These are phyloP conservation scores for Euphorbia celastroides DNA, from an alignment of 441 rosid species.

Conservation along the genomic window DNA sequence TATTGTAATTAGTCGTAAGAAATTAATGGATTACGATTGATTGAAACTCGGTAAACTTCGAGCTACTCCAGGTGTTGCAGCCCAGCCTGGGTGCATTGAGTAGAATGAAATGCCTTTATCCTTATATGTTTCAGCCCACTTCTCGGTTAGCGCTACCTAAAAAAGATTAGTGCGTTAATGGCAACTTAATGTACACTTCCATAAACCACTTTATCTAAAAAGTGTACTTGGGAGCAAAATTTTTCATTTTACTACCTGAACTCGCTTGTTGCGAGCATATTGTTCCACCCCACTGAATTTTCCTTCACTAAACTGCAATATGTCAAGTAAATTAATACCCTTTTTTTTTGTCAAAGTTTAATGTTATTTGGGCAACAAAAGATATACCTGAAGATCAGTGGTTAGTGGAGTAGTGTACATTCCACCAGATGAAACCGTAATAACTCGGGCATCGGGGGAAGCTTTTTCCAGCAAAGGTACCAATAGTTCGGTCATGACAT, in stretches of 20 bases:
- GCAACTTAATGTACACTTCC: not conserved
- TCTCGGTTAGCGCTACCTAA: slow-evolving; percentile 75
- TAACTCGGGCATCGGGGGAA: slow-evolving; percentile 76
- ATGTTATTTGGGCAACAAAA: not conserved
- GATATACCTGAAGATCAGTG: slow-evolving; percentile 67
- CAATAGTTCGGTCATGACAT: slow-evolving; percentile 60
- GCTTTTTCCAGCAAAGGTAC: slow-evolving; percentile 78
- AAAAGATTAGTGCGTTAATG: slow-evolving; percentile 5
- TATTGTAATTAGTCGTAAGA: not conserved
- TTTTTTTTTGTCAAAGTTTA: not conserved
- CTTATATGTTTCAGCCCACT: slow-evolving; percentile 65
- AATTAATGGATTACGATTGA: slow-evolving; percentile 33
- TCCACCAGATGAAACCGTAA: slow-evolving; percentile 87
- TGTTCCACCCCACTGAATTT: slow-evolving; percentile 55
- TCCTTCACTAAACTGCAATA: slow-evolving; percentile 46
- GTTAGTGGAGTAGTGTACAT: slow-evolving; percentile 79
- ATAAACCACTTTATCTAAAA: not conserved
- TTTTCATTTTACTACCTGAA: slow-evolving; percentile 50
- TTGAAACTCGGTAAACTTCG: slow-evolving; percentile 59
- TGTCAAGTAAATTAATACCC: too few species aligned
- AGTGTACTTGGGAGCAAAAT: not conserved
- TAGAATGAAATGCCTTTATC: slow-evolving; percentile 72
- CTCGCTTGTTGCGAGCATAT: slow-evolving; percentile 78
- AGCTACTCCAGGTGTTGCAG: slow-evolving; percentile 78
- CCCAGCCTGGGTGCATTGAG: slow-evolving; percentile 97